These are phyloP conservation scores for Fraxinus anomala DNA, from an alignment of 257 asterid species.

Conservation along the genomic window DNA sequence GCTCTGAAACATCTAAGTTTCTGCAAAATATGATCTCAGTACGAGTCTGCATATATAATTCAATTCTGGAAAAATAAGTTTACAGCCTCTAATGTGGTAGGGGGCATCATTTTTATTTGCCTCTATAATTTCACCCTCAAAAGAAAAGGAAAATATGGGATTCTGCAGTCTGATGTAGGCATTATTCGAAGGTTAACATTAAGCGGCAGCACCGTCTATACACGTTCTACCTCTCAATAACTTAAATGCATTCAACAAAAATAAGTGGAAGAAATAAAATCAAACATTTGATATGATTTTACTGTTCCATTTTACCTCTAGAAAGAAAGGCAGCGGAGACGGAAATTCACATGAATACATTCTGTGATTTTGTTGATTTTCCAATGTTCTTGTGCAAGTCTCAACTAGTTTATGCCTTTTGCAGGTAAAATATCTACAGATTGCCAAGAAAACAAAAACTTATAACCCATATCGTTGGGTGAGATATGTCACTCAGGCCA, in stretches of 20 bases:
- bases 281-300: not conserved
- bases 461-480: constrained; percentile 97
- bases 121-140: too few relatives aligned
- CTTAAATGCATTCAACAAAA: too few relatives aligned
- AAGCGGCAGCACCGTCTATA: too few relatives aligned
- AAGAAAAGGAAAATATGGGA: too few relatives aligned
- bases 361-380: not conserved
- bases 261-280: too few relatives aligned
- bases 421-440: constrained; percentile 96
- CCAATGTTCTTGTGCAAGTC: constrained; percentile 1
- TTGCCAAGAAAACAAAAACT: constrained; percentile 77
- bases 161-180: too few relatives aligned
- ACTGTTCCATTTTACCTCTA: not conserved
- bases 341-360: not conserved
- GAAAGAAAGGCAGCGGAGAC: not conserved
- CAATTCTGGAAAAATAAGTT: too few relatives aligned
- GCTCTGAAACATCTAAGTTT: not conserved
- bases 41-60: not conserved
- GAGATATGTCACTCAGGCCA: constrained; percentile 94
- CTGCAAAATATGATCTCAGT: constrained; percentile 1
- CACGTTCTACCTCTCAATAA: too few relatives aligned
- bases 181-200: too few relatives aligned
- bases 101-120: too few relatives aligned
- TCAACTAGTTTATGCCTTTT: constrained; percentile 22
- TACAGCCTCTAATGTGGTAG: not conserved